Conservation (phyloP, 352 stramenopile genomes). For the Thraustochytrium striatum region DNA sequence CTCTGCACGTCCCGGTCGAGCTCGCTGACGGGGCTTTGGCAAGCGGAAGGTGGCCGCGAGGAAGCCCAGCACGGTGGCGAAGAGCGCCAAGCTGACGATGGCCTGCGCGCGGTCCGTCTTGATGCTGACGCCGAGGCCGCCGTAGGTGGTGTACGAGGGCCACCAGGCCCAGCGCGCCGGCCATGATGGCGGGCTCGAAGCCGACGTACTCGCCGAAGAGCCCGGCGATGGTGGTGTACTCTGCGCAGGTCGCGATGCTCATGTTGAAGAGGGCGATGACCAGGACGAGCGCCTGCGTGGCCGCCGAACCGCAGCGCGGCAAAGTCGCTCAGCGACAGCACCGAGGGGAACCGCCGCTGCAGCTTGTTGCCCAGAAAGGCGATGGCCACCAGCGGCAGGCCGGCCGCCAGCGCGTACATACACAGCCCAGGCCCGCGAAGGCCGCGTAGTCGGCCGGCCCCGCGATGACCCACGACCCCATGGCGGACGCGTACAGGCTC, state of each 20-base stretch:
- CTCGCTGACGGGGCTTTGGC: neutral
- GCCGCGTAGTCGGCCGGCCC: neutral
- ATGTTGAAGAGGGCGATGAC: conserved; percentile 23
- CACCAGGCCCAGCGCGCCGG: neutral
- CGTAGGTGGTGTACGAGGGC: conserved; percentile 28
- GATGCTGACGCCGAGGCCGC: neutral
- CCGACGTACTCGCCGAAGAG: conserved; percentile 23
- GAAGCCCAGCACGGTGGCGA: neutral
- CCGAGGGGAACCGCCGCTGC: neutral
- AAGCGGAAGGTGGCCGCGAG: neutral
- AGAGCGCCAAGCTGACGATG: neutral
- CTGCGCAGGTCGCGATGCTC: neutral
- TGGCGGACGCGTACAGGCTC: conserved; percentile 6
- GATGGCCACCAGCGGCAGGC: neutral
- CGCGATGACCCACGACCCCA: conserved; percentile 2
- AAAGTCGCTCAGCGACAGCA: conserved; percentile 11
- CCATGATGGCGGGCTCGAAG: neutral
- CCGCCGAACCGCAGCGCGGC: neutral
- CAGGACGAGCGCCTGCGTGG: neutral
- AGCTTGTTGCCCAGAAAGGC: conserved; percentile 5
- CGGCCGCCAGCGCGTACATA: conserved; percentile 10
- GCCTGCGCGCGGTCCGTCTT: conserved; percentile 11
- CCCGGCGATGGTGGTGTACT: conserved; percentile 3
- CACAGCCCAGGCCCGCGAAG: neutral
- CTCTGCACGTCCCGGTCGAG: neutral